Evolutionary conservation across 2,329 filamentous ascomycete genomes (phyloP), one percentile per base, ranked within the genome.

Genomic region (Colletotrichum sojae): DNA sequence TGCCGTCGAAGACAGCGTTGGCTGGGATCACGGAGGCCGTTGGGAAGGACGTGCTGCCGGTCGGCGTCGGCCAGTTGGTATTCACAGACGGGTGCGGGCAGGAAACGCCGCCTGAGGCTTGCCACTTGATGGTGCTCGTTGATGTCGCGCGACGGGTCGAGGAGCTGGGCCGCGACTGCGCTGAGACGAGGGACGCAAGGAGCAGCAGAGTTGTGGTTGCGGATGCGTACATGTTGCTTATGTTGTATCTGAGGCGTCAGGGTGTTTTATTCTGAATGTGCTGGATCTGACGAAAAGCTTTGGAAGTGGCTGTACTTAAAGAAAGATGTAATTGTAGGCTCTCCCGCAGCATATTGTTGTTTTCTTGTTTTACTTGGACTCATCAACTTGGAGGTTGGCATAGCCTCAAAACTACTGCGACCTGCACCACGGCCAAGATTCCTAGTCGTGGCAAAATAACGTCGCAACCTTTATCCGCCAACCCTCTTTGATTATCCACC

Each of bases 81-180:
- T 63, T 63, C 40, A 63, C 61, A 4, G 61, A 46, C 5, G 61
- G 61, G 43, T 63, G 61, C 3, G 61, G 53, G 52, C 61, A 63
- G 6, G 61, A 57, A 10, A 63, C 61, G 43, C 61, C 61, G 27
- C 61, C 61, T 15, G 61, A 63, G 52, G 53, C 61, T 49, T 63
- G 61, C 61, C 53, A 63, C 39, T 63, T 63, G 52, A 63, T 40
- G 52, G 40, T 63, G 53, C 53, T 63, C 10, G 60, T 63, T 39
- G 52, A 16, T 4, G 53, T 51, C 8, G 27, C 20, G 27, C 52
- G 31, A 6, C 40, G 40, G 15, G 40, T 43, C 9, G 61, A 49
- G 39, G 43, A 56, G n/a, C 52, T 63, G 13, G 61, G 57, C 31
- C 40, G 43, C 10, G 56, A 59, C 43, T 59, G 56, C 16, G 56